Percentiles rank a stretch among this genome's conserved stretches.
These are phyloP conservation scores for Piper longum DNA, from an alignment of 164 flowering plant genomes.

Conservation along the genomic window DNA sequence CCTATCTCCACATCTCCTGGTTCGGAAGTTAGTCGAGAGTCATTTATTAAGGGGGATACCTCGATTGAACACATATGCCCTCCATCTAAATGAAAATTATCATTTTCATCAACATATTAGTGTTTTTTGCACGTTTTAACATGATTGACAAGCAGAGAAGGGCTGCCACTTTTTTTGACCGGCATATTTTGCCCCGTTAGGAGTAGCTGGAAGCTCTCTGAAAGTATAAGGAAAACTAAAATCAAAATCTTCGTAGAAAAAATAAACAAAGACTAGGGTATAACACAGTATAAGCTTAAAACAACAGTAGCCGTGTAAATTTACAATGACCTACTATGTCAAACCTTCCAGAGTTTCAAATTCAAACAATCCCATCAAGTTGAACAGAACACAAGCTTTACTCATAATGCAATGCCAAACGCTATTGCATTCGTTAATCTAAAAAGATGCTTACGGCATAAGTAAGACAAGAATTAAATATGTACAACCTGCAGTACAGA, in stretches of 20 bases:
- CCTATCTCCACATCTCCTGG: slow-evolving; percentile 8
- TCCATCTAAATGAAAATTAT: slow-evolving; percentile 11
- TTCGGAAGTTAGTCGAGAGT: slow-evolving; percentile 10
- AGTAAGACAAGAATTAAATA: background rate
- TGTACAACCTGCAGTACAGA: slow-evolving; percentile 51
- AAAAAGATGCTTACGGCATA: background rate
- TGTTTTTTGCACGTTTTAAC: slow-evolving; percentile 29
- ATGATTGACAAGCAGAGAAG: slow-evolving; percentile 23
- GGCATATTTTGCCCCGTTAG: slow-evolving; percentile 16
- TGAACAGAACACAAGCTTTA: background rate
- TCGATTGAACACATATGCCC: slow-evolving; percentile 7
- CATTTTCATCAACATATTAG: slow-evolving; percentile 12
- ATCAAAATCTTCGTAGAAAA: background rate
- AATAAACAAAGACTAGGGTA: too few relatives aligned
- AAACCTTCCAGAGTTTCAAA: background rate
- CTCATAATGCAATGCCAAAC: background rate
- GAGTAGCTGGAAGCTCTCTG: slow-evolving; percentile 36
- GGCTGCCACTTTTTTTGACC: slow-evolving; percentile 32
- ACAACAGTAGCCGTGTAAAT: background rate
- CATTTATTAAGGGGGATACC: slow-evolving; percentile 14
- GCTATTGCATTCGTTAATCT: background rate
- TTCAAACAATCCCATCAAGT: too few relatives aligned
- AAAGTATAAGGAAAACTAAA: slow-evolving; percentile 3
- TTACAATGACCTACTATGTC: background rate
- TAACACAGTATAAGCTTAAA: background rate